Conservation (phyloP, 2,329 filamentous ascomycete genomes). For the Pseudocercospora fuligena region DNA sequence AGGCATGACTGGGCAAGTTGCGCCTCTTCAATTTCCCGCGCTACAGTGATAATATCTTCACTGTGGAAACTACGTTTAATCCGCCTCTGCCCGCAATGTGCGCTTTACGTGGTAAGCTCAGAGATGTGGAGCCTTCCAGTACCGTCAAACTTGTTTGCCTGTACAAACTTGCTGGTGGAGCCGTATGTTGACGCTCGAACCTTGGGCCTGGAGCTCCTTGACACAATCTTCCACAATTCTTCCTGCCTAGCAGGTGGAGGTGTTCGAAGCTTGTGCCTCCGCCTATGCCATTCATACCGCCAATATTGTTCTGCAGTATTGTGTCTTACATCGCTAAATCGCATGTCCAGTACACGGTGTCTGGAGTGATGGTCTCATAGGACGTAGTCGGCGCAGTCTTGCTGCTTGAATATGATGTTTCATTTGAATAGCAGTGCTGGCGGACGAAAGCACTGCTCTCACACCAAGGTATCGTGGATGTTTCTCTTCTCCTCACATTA, state of each 20-base stretch:
- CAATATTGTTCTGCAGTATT: not conserved
- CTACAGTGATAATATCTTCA: not conserved
- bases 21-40: not conserved
- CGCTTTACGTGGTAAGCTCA: not conserved
- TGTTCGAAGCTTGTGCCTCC: not conserved
- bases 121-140: not conserved
- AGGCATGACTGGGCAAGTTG: not conserved
- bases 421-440: no score
- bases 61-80: not conserved
- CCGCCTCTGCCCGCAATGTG: not conserved
- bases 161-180: not conserved
- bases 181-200: not conserved
- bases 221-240: not conserved
- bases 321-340: not conserved
- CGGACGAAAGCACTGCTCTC: not conserved
- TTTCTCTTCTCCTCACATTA: conserved; percentile 8
- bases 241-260: not conserved
- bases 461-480: not conserved
- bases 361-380: not conserved
- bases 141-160: not conserved
- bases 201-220: not conserved
- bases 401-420: no score
- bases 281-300: not conserved
- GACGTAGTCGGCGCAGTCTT: no score
- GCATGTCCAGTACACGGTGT: not conserved